Percentiles rank a stretch among this genome's conserved stretches.
Conservation (phyloP, 176 grass and related monocot species). For the Avena atlantica region DNA sequence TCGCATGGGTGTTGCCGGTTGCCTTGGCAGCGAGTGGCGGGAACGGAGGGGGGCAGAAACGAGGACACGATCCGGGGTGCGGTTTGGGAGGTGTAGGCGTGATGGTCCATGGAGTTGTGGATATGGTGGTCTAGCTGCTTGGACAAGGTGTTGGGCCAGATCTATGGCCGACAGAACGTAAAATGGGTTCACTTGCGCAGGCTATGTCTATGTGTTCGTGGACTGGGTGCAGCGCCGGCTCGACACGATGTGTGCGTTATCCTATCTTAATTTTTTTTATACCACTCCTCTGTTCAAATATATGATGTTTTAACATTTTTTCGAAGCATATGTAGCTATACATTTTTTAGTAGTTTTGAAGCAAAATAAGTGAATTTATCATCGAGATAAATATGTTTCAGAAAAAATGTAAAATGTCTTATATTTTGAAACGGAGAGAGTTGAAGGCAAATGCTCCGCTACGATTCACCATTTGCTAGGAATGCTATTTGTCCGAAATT, state of each 20-base stretch:
- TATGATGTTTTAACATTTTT: too few relatives aligned
- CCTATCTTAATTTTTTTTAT: background rate
- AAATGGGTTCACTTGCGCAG: background rate
- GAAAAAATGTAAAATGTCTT: too few relatives aligned
- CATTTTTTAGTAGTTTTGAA: too few relatives aligned
- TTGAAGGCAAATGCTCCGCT: too few relatives aligned
- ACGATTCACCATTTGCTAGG: too few relatives aligned
- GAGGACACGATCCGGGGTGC: background rate
- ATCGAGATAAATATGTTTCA: too few relatives aligned
- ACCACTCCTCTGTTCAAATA: background rate
- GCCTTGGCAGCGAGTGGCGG: constrained; percentile 35
- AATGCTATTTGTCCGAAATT: too few relatives aligned
- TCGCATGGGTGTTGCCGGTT: constrained; percentile 31
- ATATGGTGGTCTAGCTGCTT: constrained; percentile 41
- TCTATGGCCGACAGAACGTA: background rate
- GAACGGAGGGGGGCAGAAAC: constrained; percentile 2
- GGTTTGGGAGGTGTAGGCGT: constrained; percentile 44
- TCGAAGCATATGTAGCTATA: too few relatives aligned
- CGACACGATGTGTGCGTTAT: constrained; percentile 15
- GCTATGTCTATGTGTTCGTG: background rate
- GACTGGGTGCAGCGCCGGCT: background rate
- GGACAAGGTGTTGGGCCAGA: background rate
- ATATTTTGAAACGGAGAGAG: too few relatives aligned
- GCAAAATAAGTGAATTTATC: too few relatives aligned
- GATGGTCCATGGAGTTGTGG: constrained; percentile 39